Conservation (phyloP, 305 asterid species). For the Fraxinus paxiana region DNA sequence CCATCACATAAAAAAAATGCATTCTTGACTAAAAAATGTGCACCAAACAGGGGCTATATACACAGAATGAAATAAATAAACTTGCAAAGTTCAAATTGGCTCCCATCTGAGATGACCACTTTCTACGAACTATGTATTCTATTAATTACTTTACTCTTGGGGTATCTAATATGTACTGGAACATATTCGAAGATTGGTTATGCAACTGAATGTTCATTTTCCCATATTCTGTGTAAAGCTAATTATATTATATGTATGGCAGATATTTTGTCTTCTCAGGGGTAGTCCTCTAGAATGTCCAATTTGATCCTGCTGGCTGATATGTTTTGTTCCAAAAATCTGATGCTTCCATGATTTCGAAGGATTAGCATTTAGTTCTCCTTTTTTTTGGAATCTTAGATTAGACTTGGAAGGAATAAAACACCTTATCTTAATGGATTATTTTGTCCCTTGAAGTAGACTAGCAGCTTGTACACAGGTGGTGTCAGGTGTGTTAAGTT, state of each 20-base stretch:
- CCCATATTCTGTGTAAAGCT: neutral
- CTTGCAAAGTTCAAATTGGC: neutral
- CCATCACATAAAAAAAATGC: too few relatives aligned
- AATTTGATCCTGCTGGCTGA: neutral
- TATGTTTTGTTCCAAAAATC: neutral
- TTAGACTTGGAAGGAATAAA: neutral
- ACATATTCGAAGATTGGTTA: neutral
- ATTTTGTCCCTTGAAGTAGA: neutral
- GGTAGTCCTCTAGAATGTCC: neutral
- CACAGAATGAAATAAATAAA: slow-evolving; percentile 3
- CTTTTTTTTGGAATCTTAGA: neutral
- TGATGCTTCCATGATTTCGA: neutral
- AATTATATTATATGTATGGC: neutral
- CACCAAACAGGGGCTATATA: neutral
- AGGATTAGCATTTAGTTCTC: neutral
- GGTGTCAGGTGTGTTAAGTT: neutral
- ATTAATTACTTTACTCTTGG: neutral
- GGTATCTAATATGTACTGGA: neutral
- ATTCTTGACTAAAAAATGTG: too few relatives aligned
- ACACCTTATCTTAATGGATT: neutral
- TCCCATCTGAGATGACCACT: neutral
- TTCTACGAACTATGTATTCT: neutral
- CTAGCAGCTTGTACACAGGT: neutral
- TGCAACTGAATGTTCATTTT: neutral
- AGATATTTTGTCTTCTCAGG: neutral